A percentile compares a stretch with the other conserved stretches of the same genome.
These are phyloP conservation scores for Tubosaeta brunneosetosa DNA, from an alignment of 768 basidiomycete species.

Conservation along the genomic window DNA sequence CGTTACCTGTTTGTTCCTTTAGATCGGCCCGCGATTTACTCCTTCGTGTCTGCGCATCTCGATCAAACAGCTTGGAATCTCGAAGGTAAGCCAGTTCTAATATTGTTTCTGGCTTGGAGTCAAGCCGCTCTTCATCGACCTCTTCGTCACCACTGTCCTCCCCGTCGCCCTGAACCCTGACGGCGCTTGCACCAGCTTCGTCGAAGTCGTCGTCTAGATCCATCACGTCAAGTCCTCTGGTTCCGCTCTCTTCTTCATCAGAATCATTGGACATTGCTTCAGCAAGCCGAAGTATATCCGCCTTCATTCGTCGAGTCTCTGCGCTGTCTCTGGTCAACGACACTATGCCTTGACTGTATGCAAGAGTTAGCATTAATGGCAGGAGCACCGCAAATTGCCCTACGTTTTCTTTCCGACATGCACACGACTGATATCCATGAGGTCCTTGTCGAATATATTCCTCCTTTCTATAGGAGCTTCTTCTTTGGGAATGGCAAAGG, in stretches of 20 bases:
- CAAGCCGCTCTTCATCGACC: slow-evolving; percentile 23
- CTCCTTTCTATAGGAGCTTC: slow-evolving; percentile 41
- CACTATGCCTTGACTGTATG: slow-evolving; percentile 41
- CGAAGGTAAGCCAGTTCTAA: slow-evolving; percentile 75
- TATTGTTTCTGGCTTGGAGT: slow-evolving; percentile 49
- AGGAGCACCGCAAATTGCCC: slow-evolving; percentile 13
- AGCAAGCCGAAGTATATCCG: slow-evolving; percentile 72
- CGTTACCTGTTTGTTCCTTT: slow-evolving; percentile 59
- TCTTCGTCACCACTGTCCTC: slow-evolving; percentile 40
- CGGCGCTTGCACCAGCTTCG: slow-evolving; percentile 34
- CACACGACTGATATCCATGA: slow-evolving; percentile 58
- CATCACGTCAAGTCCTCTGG: slow-evolving; percentile 22
- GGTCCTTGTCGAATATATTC: slow-evolving; percentile 75
- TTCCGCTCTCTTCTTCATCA: slow-evolving; percentile 54
- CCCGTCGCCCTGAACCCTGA: slow-evolving; percentile 59
- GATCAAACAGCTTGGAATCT: slow-evolving; percentile 70
- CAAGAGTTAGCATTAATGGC: slow-evolving; percentile 1
- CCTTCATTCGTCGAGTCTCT: slow-evolving; percentile 73
- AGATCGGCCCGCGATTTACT: slow-evolving; percentile 65
- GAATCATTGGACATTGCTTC: slow-evolving; percentile 62
- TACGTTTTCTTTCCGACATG: slow-evolving; percentile 64
- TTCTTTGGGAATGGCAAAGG: neutral
- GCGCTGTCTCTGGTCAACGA: slow-evolving; percentile 49
- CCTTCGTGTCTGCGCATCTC: slow-evolving; percentile 68
- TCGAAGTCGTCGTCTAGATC: slow-evolving; percentile 55